Conservation (phyloP, 805 yeast species). For the Candida odintsovae region DNA sequence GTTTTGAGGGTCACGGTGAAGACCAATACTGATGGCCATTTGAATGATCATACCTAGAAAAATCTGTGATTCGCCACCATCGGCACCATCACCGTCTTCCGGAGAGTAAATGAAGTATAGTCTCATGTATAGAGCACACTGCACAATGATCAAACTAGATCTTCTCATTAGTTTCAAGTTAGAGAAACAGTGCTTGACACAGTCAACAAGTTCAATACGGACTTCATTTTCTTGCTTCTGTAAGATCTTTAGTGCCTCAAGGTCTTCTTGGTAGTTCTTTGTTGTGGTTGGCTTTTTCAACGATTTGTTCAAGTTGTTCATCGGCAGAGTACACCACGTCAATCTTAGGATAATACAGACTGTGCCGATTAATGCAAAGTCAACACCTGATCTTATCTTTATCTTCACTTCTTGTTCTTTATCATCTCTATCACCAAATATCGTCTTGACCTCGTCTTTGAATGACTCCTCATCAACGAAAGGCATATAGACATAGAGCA, state of each 20-base stretch:
- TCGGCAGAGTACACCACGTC: conserved; percentile 51
- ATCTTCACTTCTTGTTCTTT: conserved; percentile 24
- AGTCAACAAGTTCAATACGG: conserved; percentile 35
- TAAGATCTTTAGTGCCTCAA: conserved; percentile 17
- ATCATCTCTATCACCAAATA: conserved; percentile 38
- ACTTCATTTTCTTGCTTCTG: conserved; percentile 36
- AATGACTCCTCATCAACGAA: conserved; percentile 55
- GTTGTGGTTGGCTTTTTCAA: conserved; percentile 8
- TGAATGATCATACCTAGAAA: conserved; percentile 52
- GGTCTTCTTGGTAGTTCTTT: conserved; percentile 18
- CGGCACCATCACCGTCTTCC: conserved; percentile 52
- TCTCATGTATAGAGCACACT: conserved; percentile 53
- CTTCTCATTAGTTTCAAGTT: conserved; percentile 37
- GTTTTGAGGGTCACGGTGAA: conserved; percentile 61
- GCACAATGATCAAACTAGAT: conserved; percentile 46
- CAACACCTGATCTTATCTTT: conserved; percentile 29
- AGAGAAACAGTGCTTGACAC: conserved; percentile 40
- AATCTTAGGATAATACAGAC: conserved; percentile 46
- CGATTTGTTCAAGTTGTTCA: conserved; percentile 24
- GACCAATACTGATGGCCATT: conserved; percentile 62
- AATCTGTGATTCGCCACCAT: conserved; percentile 54
- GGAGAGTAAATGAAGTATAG: conserved; percentile 52
- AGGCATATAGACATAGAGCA: conserved; percentile 61
- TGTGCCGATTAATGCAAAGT: conserved; percentile 46
- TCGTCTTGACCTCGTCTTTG: conserved; percentile 34